Percentiles rank a stretch among this genome's conserved stretches.
Evolutionary conservation across 1,284 basidiomycete genomes (phyloP).

Genomic region (Golubevia pallescens): DNA sequence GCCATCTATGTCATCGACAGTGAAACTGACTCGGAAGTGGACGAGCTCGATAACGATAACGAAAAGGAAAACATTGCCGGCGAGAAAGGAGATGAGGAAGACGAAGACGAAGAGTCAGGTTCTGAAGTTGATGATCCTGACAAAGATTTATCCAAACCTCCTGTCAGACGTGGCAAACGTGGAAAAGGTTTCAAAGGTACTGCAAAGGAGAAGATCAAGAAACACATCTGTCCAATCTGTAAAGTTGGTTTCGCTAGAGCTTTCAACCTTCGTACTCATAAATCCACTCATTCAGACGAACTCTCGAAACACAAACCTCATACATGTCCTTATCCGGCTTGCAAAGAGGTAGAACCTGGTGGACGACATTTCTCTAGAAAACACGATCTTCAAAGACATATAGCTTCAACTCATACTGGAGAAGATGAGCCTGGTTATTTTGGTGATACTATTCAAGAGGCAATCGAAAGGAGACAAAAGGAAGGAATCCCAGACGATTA

Average conservation of each 20-base stretch:
- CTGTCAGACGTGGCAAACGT: too few relatives aligned
- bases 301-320: conserved; percentile 53
- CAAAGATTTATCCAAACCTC: too few relatives aligned
- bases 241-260: conserved; percentile 56
- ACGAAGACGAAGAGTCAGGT: too few relatives aligned
- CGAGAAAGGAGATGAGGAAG: too few relatives aligned
- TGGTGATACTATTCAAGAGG: conserved; percentile 32
- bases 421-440: conserved; percentile 49
- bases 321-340: conserved; percentile 52
- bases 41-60: too few relatives aligned
- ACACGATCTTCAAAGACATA: conserved; percentile 60
- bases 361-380: conserved; percentile 57
- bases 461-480: conserved; percentile 5
- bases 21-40: too few relatives aligned
- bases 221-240: conserved; percentile 53
- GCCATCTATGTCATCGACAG: too few relatives aligned
- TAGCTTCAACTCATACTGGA: conserved; percentile 55
- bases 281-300: conserved; percentile 56
- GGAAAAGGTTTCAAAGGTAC: too few relatives aligned
- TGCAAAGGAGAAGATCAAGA: conserved; percentile 18
- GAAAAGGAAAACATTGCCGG: too few relatives aligned
- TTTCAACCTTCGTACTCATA: conserved; percentile 58
- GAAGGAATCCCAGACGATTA: too few relatives aligned
- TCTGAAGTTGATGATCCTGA: too few relatives aligned
- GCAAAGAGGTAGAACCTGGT: conserved; percentile 45